phyloP scores from a whole-genome alignment of 2,329 filamentous ascomycete genomes.

The Chaetomium olivaceum region DNA sequence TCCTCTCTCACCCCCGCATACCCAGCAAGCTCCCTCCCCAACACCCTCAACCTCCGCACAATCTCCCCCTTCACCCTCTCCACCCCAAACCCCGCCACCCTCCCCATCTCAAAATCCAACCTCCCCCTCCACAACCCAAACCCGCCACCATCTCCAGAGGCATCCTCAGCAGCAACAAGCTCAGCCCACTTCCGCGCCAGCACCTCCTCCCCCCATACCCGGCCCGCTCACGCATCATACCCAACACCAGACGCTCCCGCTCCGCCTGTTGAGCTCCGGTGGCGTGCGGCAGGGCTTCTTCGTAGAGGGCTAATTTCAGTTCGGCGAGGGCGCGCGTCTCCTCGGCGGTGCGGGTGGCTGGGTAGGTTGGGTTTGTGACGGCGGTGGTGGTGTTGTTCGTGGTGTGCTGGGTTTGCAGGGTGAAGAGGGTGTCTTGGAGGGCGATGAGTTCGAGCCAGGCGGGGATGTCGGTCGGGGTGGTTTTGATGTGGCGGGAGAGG shows the following conservation, averaged over 20 bases:
- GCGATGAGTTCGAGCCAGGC: constrained; percentile 78
- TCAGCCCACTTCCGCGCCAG: constrained; percentile 66
- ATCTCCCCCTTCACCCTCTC: constrained; percentile 58
- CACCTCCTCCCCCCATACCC: constrained; percentile 68
- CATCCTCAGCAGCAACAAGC: constrained; percentile 34
- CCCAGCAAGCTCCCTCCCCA: constrained; percentile 1
- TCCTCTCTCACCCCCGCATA: background rate
- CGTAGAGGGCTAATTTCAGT: constrained; percentile 76
- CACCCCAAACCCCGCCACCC: constrained; percentile 66
- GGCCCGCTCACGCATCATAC: constrained; percentile 73
- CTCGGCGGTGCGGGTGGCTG: constrained; percentile 47
- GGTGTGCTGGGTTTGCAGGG: constrained; percentile 45
- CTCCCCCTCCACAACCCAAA: constrained; percentile 72
- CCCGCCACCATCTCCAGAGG: constrained; percentile 45
- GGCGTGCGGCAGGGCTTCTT: constrained; percentile 69
- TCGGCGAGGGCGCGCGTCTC: constrained; percentile 72
- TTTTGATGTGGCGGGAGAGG: constrained; percentile 64
- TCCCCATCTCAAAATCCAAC: constrained; percentile 71
- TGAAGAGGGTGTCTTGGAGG: constrained; percentile 71
- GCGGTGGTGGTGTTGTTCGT: constrained; percentile 30
- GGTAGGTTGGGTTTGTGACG: constrained; percentile 9
- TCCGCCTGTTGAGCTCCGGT: constrained; percentile 40
- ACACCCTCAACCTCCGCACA: constrained; percentile 22
- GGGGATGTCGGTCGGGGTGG: constrained; percentile 65
- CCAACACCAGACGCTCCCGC: constrained; percentile 63